These are phyloP conservation scores for Cetraspora pellucida DNA, from an alignment of 192 early-diverging fungal genomes.

Conservation along the genomic window DNA sequence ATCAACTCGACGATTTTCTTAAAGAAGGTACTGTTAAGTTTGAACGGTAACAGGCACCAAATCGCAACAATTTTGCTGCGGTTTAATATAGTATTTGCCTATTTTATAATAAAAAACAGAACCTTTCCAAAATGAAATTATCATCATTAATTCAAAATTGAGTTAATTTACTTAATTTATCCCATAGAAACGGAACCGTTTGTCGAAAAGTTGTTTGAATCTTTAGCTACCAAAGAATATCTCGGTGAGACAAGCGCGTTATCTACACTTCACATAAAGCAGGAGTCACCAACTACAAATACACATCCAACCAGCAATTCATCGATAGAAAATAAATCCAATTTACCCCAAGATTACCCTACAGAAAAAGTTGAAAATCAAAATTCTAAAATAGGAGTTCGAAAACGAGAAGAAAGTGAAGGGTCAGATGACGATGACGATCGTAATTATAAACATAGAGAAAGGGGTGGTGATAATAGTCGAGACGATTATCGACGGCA, in stretches of 20 bases:
- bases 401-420: slow-evolving; percentile 52
- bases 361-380: slow-evolving; percentile 5
- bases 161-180: not conserved
- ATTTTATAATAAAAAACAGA: too few species aligned
- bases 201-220: slow-evolving; percentile 62
- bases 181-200: slow-evolving; percentile 67
- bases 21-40: slow-evolving; percentile 57
- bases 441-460: slow-evolving; percentile 71
- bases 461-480: slow-evolving; percentile 48
- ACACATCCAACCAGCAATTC: not conserved
- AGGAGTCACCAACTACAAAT: slow-evolving; percentile 7
- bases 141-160: slow-evolving; percentile 12
- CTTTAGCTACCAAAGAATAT: slow-evolving; percentile 50
- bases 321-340: slow-evolving; percentile 15
- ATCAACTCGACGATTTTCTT: slow-evolving; percentile 80
- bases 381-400: slow-evolving; percentile 11
- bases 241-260: slow-evolving; percentile 27
- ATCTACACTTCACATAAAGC: not conserved
- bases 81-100: too few species aligned
- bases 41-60: not conserved
- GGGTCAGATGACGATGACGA: slow-evolving; percentile 70
- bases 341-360: not conserved
- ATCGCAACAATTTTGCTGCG: not conserved
- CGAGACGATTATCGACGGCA: slow-evolving; percentile 39
- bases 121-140: slow-evolving; percentile 11